Evolutionary conservation across 306 rosid species (phyloP).

Genomic region (Glycyrrhiza uralensis): DNA sequence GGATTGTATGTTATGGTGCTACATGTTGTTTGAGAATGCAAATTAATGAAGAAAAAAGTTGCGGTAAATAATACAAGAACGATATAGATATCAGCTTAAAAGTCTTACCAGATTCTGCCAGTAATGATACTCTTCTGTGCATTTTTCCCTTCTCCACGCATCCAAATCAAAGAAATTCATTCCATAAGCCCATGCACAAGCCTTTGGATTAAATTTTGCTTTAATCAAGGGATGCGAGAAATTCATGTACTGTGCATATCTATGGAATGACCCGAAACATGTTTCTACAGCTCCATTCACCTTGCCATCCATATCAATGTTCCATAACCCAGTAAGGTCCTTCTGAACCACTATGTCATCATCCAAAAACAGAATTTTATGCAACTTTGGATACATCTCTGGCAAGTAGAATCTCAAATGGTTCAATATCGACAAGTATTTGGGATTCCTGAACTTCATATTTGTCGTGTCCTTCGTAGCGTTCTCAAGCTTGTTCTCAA

Average conservation of each 20-base stretch:
- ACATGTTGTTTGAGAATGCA: constrained; percentile 2
- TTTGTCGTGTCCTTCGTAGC: constrained; percentile 82
- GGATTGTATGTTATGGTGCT: background rate
- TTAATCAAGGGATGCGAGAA: constrained; percentile 85
- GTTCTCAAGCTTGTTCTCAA: constrained; percentile 82
- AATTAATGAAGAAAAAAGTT: too few relatives aligned
- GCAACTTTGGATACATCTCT: constrained; percentile 79
- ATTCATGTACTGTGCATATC: constrained; percentile 86
- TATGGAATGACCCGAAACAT: constrained; percentile 81
- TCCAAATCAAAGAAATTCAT: constrained; percentile 91
- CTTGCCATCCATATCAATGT: constrained; percentile 84
- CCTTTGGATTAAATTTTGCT: constrained; percentile 73
- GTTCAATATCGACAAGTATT: constrained; percentile 73
- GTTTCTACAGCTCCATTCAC: constrained; percentile 94
- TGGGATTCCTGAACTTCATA: constrained; percentile 89
- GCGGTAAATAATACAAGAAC: background rate
- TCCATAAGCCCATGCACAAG: constrained; percentile 93
- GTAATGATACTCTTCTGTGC: constrained; percentile 84
- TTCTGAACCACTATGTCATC: constrained; percentile 87
- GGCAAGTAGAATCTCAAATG: constrained; percentile 87
- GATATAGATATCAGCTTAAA: background rate
- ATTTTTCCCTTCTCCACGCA: constrained; percentile 84
- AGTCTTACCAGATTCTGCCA: constrained; percentile 81
- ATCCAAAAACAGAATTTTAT: constrained; percentile 68
- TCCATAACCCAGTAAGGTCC: constrained; percentile 82